Conservation (phyloP, 352 stramenopile genomes). For the Phytophthora hibernalis region DNA sequence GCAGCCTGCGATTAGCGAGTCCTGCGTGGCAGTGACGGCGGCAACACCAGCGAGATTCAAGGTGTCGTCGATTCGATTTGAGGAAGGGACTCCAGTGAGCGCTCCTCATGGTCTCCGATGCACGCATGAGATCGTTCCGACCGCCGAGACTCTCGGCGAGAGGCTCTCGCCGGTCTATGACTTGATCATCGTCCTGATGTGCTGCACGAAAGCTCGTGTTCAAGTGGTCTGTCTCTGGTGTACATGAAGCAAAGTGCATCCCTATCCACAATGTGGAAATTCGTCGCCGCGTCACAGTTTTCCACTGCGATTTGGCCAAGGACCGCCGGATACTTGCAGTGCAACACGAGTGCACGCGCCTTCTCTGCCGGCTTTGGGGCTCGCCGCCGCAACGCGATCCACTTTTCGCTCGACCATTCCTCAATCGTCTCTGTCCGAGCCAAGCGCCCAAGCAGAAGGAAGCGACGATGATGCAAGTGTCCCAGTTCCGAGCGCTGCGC, state of each 20-base stretch:
- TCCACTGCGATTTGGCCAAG: conserved; percentile 20
- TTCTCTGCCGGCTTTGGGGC: background rate
- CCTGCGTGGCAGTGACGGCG: background rate
- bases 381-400: background rate
- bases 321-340: conserved; percentile 30
- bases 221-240: conserved; percentile 32
- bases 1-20: conserved; percentile 41
- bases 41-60: background rate
- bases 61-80: too few relatives aligned
- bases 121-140: background rate
- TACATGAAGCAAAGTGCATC: conserved; percentile 13
- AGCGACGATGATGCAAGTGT: conserved; percentile 32
- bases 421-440: conserved; percentile 26
- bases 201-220: conserved; percentile 29
- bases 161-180: conserved; percentile 2
- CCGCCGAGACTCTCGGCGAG: too few relatives aligned
- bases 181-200: conserved; percentile 24
- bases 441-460: conserved; percentile 26
- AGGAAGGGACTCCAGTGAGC: background rate
- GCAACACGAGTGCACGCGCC: background rate
- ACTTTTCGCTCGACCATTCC: conserved; percentile 25
- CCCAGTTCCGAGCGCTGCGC: conserved; percentile 26
- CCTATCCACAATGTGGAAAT: conserved; percentile 21
- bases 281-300: conserved; percentile 35
- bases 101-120: background rate